phyloP scores from a whole-genome alignment of 352 stramenopile species.

The Pythium insidiosum region DNA sequence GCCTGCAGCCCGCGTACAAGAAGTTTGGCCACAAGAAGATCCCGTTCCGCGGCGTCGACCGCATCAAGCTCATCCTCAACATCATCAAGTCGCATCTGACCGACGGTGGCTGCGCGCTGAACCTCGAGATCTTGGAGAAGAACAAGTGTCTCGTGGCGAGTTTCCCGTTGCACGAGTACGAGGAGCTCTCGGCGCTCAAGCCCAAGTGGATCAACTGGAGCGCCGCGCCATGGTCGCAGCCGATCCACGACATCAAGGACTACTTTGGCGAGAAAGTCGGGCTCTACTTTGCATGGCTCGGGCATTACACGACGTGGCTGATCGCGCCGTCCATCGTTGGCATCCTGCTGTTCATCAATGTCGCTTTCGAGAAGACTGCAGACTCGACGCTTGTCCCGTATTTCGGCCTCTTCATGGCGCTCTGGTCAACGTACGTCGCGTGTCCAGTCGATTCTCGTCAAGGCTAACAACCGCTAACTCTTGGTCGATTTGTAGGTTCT shows the following conservation, averaged over 20 bases:
- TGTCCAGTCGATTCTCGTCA: no score
- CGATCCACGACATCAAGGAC: constrained; percentile 57
- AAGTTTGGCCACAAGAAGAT: constrained; percentile 67
- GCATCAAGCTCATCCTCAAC: constrained; percentile 68
- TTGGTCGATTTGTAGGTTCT: constrained; percentile 34
- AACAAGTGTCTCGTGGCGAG: constrained; percentile 49
- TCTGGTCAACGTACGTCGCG: constrained; percentile 53
- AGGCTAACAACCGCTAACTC: no score
- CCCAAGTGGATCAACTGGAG: constrained; percentile 62
- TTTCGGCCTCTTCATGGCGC: constrained; percentile 78
- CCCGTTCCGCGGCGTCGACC: constrained; percentile 64
- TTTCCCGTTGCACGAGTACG: constrained; percentile 49
- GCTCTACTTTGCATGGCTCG: constrained; percentile 96
- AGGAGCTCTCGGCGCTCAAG: constrained; percentile 38
- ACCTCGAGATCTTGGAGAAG: constrained; percentile 36
- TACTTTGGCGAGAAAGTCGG: constrained; percentile 89
- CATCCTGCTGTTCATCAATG: constrained; percentile 81
- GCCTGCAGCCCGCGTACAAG: constrained; percentile 53
- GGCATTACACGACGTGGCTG: constrained; percentile 93
- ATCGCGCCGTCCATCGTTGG: constrained; percentile 88
- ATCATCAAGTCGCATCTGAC: constrained; percentile 46
- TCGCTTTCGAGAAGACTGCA: constrained; percentile 43
- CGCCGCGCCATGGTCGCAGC: constrained; percentile 50
- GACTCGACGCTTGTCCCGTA: constrained; percentile 56
- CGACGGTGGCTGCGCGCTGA: constrained; percentile 54